Evolutionary conservation across 2,329 filamentous ascomycete species (phyloP).

Genomic region (Verticillium zaregamsianum): DNA sequence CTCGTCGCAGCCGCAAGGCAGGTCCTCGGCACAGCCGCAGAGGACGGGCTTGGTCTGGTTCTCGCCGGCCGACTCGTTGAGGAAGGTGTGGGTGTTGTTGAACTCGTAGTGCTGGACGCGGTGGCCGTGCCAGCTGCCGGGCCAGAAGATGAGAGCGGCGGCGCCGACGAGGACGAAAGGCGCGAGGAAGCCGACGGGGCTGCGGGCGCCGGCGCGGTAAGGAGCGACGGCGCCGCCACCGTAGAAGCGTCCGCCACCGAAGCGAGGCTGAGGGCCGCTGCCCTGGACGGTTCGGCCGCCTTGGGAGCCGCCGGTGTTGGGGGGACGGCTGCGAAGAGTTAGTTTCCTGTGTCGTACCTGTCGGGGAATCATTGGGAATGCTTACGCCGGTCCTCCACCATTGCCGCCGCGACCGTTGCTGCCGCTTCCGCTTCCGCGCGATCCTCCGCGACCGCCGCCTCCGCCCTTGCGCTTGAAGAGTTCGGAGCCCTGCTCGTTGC

Average conservation of each 20-base stretch:
- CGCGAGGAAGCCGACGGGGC: constrained; percentile 42
- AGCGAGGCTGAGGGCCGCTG: constrained; percentile 51
- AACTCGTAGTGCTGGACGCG: constrained; percentile 49
- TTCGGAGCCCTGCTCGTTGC: constrained; percentile 18
- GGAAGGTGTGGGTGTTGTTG: constrained; percentile 49
- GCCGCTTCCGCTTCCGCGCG: constrained; percentile 15
- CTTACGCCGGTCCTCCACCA: not conserved
- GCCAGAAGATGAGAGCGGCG: constrained; percentile 53
- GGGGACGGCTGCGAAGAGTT: not conserved
- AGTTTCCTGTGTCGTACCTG: not conserved
- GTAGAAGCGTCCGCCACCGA: constrained; percentile 62
- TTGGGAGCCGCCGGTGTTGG: constrained; percentile 30
- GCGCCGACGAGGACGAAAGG: constrained; percentile 47
- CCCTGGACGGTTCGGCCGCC: constrained; percentile 50
- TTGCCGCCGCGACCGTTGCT: constrained; percentile 12
- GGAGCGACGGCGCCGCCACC: constrained; percentile 59
- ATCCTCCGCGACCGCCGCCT: constrained; percentile 38
- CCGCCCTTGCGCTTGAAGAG: constrained; percentile 60
- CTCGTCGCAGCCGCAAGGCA: constrained; percentile 47
- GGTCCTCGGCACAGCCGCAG: constrained; percentile 55
- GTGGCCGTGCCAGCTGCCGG: constrained; percentile 57
- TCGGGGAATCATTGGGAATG: constrained; percentile 8
- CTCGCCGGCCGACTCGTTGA: constrained; percentile 37
- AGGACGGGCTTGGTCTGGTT: constrained; percentile 58
- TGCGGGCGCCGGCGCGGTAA: constrained; percentile 52